A percentile compares a stretch with the other conserved stretches of the same genome.
phyloP scores from a whole-genome alignment of 2,329 filamentous ascomycete species.

The Xylaria sp. region DNA sequence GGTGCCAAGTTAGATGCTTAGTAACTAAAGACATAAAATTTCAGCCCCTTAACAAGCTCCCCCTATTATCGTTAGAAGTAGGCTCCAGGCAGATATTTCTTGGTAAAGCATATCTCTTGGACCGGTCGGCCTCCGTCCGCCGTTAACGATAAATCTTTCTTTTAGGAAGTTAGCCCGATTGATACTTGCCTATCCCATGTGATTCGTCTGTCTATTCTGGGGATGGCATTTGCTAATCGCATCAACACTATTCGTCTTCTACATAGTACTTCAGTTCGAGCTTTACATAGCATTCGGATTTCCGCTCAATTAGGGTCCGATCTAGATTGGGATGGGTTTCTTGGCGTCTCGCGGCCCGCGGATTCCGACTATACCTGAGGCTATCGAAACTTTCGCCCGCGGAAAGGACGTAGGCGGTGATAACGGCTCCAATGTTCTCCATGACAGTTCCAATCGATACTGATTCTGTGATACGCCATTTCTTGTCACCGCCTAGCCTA shows the following conservation, averaged over 20 bases:
- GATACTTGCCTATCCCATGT: too few relatives aligned
- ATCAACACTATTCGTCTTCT: neutral
- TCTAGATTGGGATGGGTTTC: neutral
- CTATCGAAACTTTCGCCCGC: neutral
- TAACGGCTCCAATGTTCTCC: neutral
- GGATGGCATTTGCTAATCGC: neutral
- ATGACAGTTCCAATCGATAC: neutral
- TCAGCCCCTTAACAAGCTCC: neutral
- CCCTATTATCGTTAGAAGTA: neutral
- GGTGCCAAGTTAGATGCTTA: too few relatives aligned
- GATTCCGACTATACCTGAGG: neutral
- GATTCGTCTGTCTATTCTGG: too few relatives aligned
- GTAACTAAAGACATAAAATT: neutral
- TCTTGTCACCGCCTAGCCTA: neutral
- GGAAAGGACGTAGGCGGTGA: neutral
- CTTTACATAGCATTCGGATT: neutral
- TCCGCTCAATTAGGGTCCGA: neutral
- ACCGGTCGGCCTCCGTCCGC: neutral
- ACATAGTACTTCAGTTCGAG: neutral
- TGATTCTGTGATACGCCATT: neutral
- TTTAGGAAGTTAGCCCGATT: neutral
- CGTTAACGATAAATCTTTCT: neutral
- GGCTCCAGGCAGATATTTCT: neutral
- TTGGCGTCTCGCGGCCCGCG: neutral
- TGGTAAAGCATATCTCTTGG: neutral